Conservation (phyloP, 306 rosid genomes). For the Vigna reflexopilosa region DNA sequence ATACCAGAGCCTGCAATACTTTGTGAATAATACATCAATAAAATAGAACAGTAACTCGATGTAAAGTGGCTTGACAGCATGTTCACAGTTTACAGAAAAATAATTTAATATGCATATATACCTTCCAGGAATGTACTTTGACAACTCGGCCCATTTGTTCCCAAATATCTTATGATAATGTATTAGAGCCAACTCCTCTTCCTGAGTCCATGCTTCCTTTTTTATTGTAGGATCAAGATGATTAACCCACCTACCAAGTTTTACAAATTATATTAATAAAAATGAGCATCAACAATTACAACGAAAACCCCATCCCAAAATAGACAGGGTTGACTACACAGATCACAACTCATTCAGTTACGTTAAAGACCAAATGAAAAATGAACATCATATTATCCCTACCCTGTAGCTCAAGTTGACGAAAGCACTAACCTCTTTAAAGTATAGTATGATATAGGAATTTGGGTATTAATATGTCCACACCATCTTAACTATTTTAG, state of each 20-base stretch:
- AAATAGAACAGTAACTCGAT: not conserved
- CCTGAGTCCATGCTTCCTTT: constrained; percentile 98
- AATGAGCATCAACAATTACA: not conserved
- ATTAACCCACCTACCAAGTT: constrained; percentile 85
- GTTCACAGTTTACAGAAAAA: constrained; percentile 12
- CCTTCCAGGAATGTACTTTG: constrained; percentile 98
- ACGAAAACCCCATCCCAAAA: not conserved
- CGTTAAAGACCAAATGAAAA: constrained; percentile 18
- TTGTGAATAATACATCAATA: constrained; percentile 1
- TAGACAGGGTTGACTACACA: not conserved
- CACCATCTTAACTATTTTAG: no score
- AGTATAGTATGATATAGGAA: no score
- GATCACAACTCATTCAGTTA: not conserved
- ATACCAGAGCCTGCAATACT: constrained; percentile 17
- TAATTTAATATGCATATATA: constrained; percentile 40
- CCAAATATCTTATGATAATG: constrained; percentile 90
- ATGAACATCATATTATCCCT: not conserved
- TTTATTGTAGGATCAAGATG: constrained; percentile 96
- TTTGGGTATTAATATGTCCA: not conserved
- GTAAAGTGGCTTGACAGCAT: constrained; percentile 6
- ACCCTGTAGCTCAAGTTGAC: no score
- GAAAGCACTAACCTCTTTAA: no score
- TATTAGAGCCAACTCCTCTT: constrained; percentile 91
- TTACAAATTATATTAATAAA: constrained; percentile 35
- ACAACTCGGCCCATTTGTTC: constrained; percentile 97